A percentile compares a stretch with the other conserved stretches of the same genome.
Evolutionary conservation across 805 yeast species (phyloP).

Genomic region (Candida nanaspora): DNA sequence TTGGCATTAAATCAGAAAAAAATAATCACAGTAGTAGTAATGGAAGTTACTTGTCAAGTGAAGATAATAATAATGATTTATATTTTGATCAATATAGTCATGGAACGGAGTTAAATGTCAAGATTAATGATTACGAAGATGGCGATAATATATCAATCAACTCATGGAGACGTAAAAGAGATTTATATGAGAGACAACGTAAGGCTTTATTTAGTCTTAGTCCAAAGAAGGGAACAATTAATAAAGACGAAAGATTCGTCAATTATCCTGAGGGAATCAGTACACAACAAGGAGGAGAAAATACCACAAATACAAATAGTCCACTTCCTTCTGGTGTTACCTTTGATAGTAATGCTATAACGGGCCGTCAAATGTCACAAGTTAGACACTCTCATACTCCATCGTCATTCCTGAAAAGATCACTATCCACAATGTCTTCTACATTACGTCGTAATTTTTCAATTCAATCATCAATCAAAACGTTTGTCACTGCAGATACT

Average conservation of each 20-base stretch:
- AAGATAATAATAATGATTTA: constrained; percentile 6
- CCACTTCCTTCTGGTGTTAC: constrained; percentile 1
- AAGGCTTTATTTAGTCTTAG: constrained; percentile 2
- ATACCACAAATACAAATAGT: background rate
- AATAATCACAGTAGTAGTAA: too few species aligned
- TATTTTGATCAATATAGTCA: background rate
- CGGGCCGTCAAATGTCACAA: background rate
- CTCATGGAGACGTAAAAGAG: constrained; percentile 46
- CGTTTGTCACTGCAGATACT: constrained; percentile 20
- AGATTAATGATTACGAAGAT: constrained; percentile 25
- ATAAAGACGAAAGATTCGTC: too few species aligned
- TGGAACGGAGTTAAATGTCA: constrained; percentile 13
- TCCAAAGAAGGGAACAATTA: background rate
- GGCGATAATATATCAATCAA: constrained; percentile 41
- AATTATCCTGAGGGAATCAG: too few species aligned
- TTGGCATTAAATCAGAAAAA: constrained; percentile 3
- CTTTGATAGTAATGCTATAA: background rate
- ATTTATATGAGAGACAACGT: constrained; percentile 30
- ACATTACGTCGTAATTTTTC: constrained; percentile 21
- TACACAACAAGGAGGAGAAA: background rate
- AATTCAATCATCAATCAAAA: constrained; percentile 20
- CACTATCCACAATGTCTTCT: constrained; percentile 22
- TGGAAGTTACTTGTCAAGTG: constrained; percentile 1
- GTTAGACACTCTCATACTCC: background rate
- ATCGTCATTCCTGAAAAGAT: constrained; percentile 15